Evolutionary conservation across 768 basidiomycete genomes (phyloP).

Genomic region (Dioszegia aurantiaca): DNA sequence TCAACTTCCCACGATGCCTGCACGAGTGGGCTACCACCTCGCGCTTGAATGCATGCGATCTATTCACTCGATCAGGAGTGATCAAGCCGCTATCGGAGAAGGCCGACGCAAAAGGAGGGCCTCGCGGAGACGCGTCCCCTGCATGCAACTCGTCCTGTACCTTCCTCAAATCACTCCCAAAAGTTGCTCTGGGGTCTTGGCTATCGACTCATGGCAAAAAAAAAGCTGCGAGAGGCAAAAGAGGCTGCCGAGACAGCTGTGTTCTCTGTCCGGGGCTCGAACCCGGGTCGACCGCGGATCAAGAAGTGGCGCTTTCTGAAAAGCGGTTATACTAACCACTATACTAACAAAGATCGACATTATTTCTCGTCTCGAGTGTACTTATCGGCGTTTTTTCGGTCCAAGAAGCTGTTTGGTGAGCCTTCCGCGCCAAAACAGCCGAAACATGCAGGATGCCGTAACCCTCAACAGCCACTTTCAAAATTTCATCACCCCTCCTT

Average conservation of each 20-base stretch:
- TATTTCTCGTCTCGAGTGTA: not conserved
- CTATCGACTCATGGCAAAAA: conserved; percentile 5
- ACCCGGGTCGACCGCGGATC: conserved; percentile 19
- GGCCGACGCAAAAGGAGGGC: too few relatives aligned
- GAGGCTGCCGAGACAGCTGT: not conserved
- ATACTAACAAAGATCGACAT: conserved; percentile 16
- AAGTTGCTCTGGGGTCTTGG: not conserved
- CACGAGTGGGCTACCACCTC: too few relatives aligned
- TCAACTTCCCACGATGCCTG: too few relatives aligned
- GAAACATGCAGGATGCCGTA: not conserved
- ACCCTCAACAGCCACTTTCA: not conserved
- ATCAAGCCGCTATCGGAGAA: too few relatives aligned
- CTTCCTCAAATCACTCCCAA: not conserved
- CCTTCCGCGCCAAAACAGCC: too few relatives aligned
- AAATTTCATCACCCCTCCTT: not conserved
- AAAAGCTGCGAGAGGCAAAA: not conserved
- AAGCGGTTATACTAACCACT: conserved; percentile 23
- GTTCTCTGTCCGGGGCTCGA: conserved; percentile 21
- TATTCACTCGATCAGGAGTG: too few relatives aligned
- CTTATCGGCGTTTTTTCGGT: too few relatives aligned
- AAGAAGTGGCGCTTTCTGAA: conserved; percentile 1
- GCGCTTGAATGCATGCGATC: too few relatives aligned
- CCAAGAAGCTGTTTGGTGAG: too few relatives aligned
- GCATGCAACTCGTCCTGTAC: not conserved
- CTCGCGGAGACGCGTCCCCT: not conserved